These are phyloP conservation scores for Candida saitoana DNA, from an alignment of 805 yeast genomes.

Conservation along the genomic window DNA sequence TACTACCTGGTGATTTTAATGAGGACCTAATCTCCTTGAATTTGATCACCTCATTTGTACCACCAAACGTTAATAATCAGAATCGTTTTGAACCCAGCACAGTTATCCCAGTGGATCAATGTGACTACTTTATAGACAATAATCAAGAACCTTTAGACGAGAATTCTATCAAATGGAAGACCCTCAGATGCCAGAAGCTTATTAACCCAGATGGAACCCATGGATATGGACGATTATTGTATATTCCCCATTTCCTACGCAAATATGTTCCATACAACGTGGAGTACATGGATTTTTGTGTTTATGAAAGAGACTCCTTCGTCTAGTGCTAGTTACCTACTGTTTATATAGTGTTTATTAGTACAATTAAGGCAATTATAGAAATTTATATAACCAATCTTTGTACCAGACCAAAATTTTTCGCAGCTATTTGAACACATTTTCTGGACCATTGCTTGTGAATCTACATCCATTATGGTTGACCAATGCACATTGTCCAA, in stretches of 20 bases:
- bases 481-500: constrained; percentile 30
- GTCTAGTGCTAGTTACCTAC: no score
- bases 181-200: constrained; percentile 45
- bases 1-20: constrained; percentile 81
- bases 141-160: constrained; percentile 23
- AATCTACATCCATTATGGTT: constrained; percentile 1
- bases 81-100: constrained; percentile 64
- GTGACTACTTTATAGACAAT: constrained; percentile 73
- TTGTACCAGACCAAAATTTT: no score
- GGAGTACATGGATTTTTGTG: constrained; percentile 50
- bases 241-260: constrained; percentile 40
- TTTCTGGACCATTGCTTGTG: not conserved
- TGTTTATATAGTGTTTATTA: no score
- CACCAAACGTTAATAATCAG: constrained; percentile 68
- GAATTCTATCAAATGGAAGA: constrained; percentile 39
- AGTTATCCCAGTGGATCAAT: constrained; percentile 44
- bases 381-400: no score
- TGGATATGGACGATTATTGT: constrained; percentile 47
- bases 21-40: constrained; percentile 33
- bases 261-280: constrained; percentile 28
- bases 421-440: no score
- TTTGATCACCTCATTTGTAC: constrained; percentile 43
- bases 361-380: no score
- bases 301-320: constrained; percentile 21
- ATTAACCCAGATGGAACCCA: constrained; percentile 53